These are phyloP conservation scores for Chrysanthemum seticuspe DNA, from an alignment of 129 eudicot species.

Conservation along the genomic window DNA sequence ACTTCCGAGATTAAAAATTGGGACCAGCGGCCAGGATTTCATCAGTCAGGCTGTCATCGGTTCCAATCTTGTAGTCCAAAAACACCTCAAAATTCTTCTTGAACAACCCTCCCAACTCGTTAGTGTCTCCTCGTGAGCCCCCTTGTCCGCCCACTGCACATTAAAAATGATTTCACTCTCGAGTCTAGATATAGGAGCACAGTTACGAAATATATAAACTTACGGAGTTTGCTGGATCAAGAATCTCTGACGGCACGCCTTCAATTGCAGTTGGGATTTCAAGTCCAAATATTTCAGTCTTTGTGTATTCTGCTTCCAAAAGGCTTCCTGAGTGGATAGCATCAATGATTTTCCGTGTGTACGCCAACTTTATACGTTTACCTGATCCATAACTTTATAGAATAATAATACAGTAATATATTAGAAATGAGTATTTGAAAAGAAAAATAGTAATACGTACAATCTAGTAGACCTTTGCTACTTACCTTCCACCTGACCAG, in stretches of 20 bases:
- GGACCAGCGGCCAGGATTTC: slow-evolving; percentile 96
- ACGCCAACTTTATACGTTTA: no score
- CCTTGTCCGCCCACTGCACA: slow-evolving; percentile 41
- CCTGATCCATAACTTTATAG: no score
- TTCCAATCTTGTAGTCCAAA: slow-evolving; percentile 71
- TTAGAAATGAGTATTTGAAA: no score
- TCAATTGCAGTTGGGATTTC: slow-evolving; percentile 89
- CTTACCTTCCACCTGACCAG: slow-evolving; percentile 98
- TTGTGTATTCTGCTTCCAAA: slow-evolving; percentile 33
- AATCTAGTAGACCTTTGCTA: neutral
- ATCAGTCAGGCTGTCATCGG: slow-evolving; percentile 64
- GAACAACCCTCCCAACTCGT: no score
- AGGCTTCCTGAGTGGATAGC: no score
- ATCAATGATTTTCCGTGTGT: no score
- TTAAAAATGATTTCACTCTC: slow-evolving; percentile 61
- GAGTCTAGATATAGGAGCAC: slow-evolving; percentile 45
- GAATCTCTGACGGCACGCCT: slow-evolving; percentile 90
- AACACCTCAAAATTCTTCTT: slow-evolving; percentile 42
- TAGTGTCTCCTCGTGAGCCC: no score
- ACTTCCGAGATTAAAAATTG: slow-evolving; percentile 37
- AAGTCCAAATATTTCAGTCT: slow-evolving; percentile 78
- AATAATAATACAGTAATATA: no score
- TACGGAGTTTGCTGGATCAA: slow-evolving; percentile 80
- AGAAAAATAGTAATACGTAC: no score
- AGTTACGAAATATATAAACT: slow-evolving; percentile 25